Evolutionary conservation across 495 filamentous ascomycete genomes (phyloP).

Genomic region (Penicillium samsonianum): DNA sequence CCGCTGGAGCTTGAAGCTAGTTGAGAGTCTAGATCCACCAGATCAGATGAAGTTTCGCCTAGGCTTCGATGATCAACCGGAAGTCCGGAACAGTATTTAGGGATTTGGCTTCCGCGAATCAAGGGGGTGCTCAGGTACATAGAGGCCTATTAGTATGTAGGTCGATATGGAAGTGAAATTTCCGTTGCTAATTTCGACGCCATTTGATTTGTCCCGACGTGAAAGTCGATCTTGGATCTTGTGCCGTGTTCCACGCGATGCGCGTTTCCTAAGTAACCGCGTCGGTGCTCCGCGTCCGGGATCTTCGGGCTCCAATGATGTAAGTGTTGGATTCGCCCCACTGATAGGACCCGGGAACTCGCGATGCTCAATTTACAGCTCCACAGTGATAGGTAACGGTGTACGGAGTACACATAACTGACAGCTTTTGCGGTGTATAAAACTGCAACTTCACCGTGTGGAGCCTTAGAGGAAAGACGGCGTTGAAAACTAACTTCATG

Average conservation of each 20-base stretch:
- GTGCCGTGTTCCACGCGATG: conserved; percentile 24
- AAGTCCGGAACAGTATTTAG: conserved; percentile 9
- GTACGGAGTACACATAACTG: conserved; percentile 4
- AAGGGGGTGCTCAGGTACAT: conserved; percentile 12
- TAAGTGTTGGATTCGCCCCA: conserved; percentile 20
- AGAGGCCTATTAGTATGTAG: neutral
- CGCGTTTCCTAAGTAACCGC: conserved; percentile 40
- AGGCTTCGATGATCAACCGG: conserved; percentile 29
- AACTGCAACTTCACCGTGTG: conserved; percentile 2
- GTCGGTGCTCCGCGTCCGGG: conserved; percentile 30
- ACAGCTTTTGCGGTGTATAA: conserved; percentile 10
- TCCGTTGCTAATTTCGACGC: neutral
- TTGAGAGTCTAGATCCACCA: conserved; percentile 3
- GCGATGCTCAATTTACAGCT: conserved; percentile 11
- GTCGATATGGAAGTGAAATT: neutral
- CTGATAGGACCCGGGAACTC: conserved; percentile 24
- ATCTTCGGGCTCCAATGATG: conserved; percentile 28
- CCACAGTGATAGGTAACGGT: conserved; percentile 19
- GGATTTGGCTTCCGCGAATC: conserved; percentile 11
- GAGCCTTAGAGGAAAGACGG: neutral
- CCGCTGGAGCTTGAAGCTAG: conserved; percentile 15
- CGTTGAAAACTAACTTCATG: neutral
- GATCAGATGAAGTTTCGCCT: conserved; percentile 17
- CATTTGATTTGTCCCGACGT: neutral
- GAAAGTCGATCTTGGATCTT: neutral